Evolutionary conservation across 2,329 filamentous ascomycete genomes (phyloP).

Genomic region (Pseudocercospora eumusae): DNA sequence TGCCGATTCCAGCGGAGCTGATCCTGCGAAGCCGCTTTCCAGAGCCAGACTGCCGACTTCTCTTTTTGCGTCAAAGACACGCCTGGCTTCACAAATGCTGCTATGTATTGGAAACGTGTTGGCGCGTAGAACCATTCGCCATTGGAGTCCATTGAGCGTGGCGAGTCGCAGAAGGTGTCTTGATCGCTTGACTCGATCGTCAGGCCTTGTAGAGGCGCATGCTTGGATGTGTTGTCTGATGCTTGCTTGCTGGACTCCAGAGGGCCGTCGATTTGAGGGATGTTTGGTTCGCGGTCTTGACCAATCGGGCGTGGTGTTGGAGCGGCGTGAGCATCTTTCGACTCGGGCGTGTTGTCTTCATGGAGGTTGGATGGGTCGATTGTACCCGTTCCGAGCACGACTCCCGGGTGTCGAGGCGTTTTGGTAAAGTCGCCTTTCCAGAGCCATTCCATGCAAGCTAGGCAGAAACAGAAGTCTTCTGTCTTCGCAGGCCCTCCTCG

Average conservation of each 20-base stretch:
- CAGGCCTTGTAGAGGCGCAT: not conserved
- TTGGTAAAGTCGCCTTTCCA: conserved; percentile 23
- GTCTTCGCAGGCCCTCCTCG: conserved; percentile 2
- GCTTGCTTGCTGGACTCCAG: not conserved
- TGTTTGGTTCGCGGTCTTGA: not conserved
- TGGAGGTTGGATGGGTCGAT: conserved; percentile 3
- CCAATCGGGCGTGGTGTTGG: not conserved
- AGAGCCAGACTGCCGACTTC: conserved; percentile 27
- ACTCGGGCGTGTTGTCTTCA: not conserved
- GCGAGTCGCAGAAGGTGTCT: conserved; percentile 10
- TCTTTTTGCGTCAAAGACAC: conserved; percentile 22
- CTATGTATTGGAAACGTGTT: conserved; percentile 28
- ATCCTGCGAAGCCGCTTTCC: conserved; percentile 28
- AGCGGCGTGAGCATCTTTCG: not conserved
- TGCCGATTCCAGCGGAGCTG: conserved; percentile 29
- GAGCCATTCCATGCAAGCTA: conserved; percentile 27
- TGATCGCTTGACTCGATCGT: not conserved
- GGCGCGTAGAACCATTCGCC: conserved; percentile 28
- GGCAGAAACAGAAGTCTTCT: conserved; percentile 20
- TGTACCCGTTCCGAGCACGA: not conserved
- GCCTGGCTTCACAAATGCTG: conserved; percentile 23
- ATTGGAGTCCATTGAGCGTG: conserved; percentile 20
- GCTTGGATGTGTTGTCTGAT: not conserved
- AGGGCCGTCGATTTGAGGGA: not conserved
- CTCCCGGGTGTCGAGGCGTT: conserved; percentile 7